These are phyloP conservation scores for Penicillium sp. DNA, from an alignment of 2,329 filamentous ascomycete genomes.

Conservation along the genomic window DNA sequence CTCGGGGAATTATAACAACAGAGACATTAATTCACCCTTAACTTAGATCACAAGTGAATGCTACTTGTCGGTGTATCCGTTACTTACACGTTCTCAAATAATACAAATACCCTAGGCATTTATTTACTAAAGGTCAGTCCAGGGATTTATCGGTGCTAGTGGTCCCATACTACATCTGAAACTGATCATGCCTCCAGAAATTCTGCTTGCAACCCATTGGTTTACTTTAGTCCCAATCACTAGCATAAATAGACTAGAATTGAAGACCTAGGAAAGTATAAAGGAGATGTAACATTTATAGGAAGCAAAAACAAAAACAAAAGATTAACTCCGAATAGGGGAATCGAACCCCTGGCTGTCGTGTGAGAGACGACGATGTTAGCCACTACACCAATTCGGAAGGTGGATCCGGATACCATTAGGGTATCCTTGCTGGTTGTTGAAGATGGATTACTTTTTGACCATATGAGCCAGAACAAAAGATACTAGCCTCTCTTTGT, in stretches of 20 bases:
- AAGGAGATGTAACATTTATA: background rate
- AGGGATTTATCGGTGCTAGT: background rate
- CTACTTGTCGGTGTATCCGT: background rate
- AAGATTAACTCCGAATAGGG: constrained; percentile 15
- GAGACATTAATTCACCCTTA: background rate
- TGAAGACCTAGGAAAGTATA: background rate
- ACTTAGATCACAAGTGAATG: background rate
- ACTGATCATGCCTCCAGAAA: too few relatives aligned
- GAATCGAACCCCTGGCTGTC: constrained; percentile 19
- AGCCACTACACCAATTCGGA: constrained; percentile 41
- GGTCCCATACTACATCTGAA: too few relatives aligned
- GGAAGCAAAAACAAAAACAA: background rate
- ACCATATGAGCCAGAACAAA: background rate
- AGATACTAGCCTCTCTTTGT: background rate
- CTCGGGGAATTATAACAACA: background rate
- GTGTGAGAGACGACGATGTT: constrained; percentile 39
- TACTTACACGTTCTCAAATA: background rate
- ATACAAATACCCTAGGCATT: background rate
- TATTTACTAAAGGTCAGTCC: background rate
- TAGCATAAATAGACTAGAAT: background rate
- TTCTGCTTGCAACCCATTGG: background rate
- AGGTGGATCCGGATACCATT: background rate
- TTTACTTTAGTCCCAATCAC: background rate
- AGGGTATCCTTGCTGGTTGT: background rate
- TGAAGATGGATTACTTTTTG: background rate